Conservation (phyloP, 2,329 filamentous ascomycete species). For the Botrytis squamosa region DNA sequence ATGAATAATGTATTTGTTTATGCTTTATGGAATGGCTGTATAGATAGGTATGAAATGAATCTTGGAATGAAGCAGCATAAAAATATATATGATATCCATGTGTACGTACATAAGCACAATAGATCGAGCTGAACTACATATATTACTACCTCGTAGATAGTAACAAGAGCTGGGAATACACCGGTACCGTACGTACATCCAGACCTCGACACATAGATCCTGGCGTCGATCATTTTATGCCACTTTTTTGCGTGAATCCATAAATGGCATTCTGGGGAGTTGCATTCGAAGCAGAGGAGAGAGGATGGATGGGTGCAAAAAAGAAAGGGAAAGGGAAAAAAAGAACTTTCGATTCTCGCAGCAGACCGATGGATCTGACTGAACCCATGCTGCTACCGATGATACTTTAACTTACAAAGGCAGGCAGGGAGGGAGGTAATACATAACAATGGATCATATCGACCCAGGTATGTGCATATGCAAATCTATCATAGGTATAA, state of each 20-base stretch:
- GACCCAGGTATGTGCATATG: not conserved
- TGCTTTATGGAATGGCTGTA: not conserved
- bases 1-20: not conserved
- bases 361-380: not conserved
- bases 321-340: not conserved
- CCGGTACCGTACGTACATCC: not conserved
- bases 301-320: not conserved
- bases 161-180: not conserved
- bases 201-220: not conserved
- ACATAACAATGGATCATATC: not conserved
- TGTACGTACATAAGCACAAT: not conserved
- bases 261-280: not conserved
- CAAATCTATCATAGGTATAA: not conserved
- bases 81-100: not conserved
- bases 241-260: not conserved
- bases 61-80: not conserved
- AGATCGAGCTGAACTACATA: not conserved
- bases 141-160: not conserved
- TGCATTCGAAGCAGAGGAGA: not conserved
- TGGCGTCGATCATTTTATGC: not conserved
- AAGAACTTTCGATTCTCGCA: not conserved
- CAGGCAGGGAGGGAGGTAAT: not conserved
- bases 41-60: no score
- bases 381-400: not conserved
- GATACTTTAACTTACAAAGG: no score